A percentile compares a stretch with the other conserved stretches of the same genome.
Evolutionary conservation across 2,329 filamentous ascomycete genomes (phyloP).

Genomic region (Diaporthe aspalathi): DNA sequence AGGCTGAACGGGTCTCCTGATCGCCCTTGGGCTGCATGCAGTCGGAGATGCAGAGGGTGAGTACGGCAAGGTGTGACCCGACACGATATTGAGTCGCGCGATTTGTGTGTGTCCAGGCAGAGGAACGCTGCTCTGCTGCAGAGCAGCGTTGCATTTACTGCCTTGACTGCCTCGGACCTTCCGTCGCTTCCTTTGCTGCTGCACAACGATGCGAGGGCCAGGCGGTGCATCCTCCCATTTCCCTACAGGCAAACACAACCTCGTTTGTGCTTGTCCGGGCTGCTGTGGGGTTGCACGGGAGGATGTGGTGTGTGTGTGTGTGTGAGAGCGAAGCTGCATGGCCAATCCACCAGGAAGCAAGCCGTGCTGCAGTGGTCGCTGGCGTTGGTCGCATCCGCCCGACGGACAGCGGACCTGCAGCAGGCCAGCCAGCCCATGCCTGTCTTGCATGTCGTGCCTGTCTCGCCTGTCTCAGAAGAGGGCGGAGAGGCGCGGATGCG

Average conservation of each 20-base stretch:
- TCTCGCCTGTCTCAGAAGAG: no score
- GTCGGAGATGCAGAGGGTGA: constrained; percentile 11
- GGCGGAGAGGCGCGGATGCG: constrained; percentile 9
- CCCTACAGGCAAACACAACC: not conserved
- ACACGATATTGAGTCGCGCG: constrained; percentile 24
- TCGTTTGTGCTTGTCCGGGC: not conserved
- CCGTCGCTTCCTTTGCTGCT: constrained; percentile 21
- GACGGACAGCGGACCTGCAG: constrained; percentile 30
- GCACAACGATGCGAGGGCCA: constrained; percentile 1
- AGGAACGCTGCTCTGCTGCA: not conserved
- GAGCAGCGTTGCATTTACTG: constrained; percentile 13
- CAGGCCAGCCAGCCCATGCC: constrained; percentile 5
- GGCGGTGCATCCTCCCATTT: no score
- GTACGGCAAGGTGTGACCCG: constrained; percentile 23
- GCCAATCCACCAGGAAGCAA: constrained; percentile 12
- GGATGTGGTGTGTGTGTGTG: no score
- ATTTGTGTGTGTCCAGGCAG: not conserved
- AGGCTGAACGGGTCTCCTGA: constrained; percentile 9
- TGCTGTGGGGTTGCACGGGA: constrained; percentile 21
- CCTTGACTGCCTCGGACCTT: constrained; percentile 17
- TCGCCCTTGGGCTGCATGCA: constrained; percentile 5
- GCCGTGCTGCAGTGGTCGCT: no score
- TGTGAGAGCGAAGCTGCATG: constrained; percentile 7
- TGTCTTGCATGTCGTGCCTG: constrained; percentile 25
- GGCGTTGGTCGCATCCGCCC: constrained; percentile 15